phyloP scores from a whole-genome alignment of 148 eudicot genomes.

The Suaeda aralocaspica region DNA sequence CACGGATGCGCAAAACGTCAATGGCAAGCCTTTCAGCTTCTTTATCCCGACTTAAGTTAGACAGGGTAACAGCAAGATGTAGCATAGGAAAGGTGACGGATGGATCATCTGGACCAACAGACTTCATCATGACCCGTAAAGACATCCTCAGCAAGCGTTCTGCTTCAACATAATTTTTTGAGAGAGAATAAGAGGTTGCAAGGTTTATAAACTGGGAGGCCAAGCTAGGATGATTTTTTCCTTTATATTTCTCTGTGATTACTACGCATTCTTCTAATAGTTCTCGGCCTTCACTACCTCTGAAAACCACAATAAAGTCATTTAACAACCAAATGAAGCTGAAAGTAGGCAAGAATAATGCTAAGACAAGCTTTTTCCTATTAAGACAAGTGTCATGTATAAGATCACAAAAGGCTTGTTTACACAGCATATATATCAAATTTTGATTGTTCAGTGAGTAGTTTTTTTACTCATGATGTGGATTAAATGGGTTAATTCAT shows the following conservation, averaged over 20 bases:
- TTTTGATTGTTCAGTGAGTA: too few species aligned
- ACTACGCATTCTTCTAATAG: constrained; percentile 71
- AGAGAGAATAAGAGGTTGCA: constrained; percentile 73
- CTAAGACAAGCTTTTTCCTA: too few species aligned
- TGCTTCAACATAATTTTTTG: constrained; percentile 66
- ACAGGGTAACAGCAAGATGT: constrained; percentile 72
- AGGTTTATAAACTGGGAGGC: constrained; percentile 71
- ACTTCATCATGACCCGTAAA: constrained; percentile 53
- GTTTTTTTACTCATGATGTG: too few species aligned
- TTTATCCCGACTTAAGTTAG: constrained; percentile 52
- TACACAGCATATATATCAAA: too few species aligned
- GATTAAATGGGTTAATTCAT: too few species aligned
- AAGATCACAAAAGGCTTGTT: too few species aligned
- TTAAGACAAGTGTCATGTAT: too few species aligned
- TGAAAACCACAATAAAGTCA: constrained; percentile 22
- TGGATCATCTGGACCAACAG: constrained; percentile 60
- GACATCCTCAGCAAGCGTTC: constrained; percentile 68
- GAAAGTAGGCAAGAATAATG: too few species aligned
- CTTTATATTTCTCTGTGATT: constrained; percentile 58
- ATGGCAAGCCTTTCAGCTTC: constrained; percentile 78
- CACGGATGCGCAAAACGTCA: constrained; percentile 62
- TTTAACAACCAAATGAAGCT: not conserved
- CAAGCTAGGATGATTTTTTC: constrained; percentile 69
- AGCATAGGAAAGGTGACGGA: constrained; percentile 80
- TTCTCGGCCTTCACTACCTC: constrained; percentile 71